Evolutionary conservation across 2,329 filamentous ascomycete species (phyloP), one percentile per base, ranked within the genome.

Genomic region (Curvularia verruculosa): DNA sequence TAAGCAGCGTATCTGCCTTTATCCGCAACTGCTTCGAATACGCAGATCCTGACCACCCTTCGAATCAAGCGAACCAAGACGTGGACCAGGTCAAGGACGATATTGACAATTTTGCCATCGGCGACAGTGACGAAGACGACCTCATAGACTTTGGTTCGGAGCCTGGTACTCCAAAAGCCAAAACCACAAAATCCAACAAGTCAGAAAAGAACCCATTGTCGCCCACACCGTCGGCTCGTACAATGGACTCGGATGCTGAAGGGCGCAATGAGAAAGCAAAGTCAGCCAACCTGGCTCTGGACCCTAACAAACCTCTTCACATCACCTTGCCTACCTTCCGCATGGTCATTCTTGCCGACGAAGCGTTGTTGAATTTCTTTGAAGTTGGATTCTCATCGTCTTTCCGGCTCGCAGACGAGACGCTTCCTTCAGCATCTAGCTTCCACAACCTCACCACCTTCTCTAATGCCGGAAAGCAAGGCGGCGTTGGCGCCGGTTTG

Each of bases 11-110:
- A 50, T 96, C 92, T 66, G 92, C 92, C 2, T 99, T 99, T 73
- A 99, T 98, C 58, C 85, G 93, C 63, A 86, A 95, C 57, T 99
- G 95, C 77, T 99, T 99, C 65, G 95, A 99, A 77, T 99, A 99
- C 71, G 95, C 95, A 5, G 95, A 99, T 71, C 94, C 95, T 1
- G 94, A 96, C 70, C 89, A 90, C 61, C 66, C 68, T 21, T 87
- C 89, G 1, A 84, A 72, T 84, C 82, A 86, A 57, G 77, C 76
- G 40, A 68, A 74, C 43, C 66, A 58, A 36, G 73, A 77, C 3
- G 47, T 70, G 2, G 66, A 72, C 4, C 44, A 70, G 45, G 60
- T 59, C 43, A 64, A 64, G 39, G 65, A 73, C 7, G 66, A 59
- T 12, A 55, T 85, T 7, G 81, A 81, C 58, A 83, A 89, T 3